Base-by-base conservation (phyloP, 164 flowering plant species). In the Warburgia ugandensis region DNA sequence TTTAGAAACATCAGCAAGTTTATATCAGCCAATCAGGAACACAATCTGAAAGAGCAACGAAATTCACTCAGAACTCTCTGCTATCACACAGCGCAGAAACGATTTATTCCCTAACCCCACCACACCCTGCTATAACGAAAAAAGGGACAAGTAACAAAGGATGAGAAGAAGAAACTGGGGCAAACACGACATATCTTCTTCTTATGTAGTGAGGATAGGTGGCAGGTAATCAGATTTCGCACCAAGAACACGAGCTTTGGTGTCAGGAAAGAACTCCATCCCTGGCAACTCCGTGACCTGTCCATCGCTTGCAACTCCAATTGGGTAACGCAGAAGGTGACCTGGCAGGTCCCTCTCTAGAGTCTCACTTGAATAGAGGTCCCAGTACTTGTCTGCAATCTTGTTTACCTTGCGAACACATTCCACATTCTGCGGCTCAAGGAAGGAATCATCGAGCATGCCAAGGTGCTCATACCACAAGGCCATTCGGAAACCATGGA, bases 401-500 rank as follows among this genome's bases (percentile, higher is more conserved):
- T 60, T 42, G 66, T 85, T 85, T 21, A 83, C 71, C 63, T 60
- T 67, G 19, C 48, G 69, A 21, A 77, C 48, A 52, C 90, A 85
- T 25, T 73, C 76, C 36, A 67, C 21, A 41, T 74, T 78, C 46
- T 83, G 74, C 0, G 95, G 90, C 14, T 61, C 52, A 12, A 54
- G 50, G 48, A 78, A 85, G 17, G 58, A 35, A 43, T 65, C 52
- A 11, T 78, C 65, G 1, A 71, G 52, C 68, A 61, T 53, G 50
- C 85, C 78, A 7, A 81, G 54, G 63, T 86, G 95, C 61, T 86
- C 95, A 23, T 75, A 79, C 92, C 95, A 84, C 46, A 86, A 59
- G 11, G 86, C 73, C 86, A 81, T 77, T 19, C 95, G 60, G 55
- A 83, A 77, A 14, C 95, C 89, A 51, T 81, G 77, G 28, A 86